Evolutionary conservation across 2,329 filamentous ascomycete genomes (phyloP), one percentile per base, ranked within the genome.

Genomic region (Fusarium xyrophilum): DNA sequence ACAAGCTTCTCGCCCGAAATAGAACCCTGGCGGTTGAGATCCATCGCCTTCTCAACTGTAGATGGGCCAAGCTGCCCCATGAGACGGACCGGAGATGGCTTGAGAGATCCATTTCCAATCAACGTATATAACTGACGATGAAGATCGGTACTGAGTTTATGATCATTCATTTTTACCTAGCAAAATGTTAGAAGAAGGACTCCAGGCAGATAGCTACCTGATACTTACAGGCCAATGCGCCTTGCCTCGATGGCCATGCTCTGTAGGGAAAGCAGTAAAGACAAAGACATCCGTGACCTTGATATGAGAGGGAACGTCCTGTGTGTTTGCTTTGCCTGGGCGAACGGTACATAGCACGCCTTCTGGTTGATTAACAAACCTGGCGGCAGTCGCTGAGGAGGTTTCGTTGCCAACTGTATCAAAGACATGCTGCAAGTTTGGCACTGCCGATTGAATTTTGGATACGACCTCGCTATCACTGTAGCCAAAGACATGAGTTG

Each of bases 231-330:
- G 79, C 79, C 79, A 83, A 77, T 6, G 73, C 33, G 13, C 75
- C 73, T 32, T 55, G 1, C 65, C 63, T 5, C 69, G 68, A 63
- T 82, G 82, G 1, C 56, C 58, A 53, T 82, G 79, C 5, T 81
- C 76, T 11, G 80, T 81, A 6, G 80, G 62, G 39, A 83, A 83
- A 0, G 77, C 79, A 1, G 79, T 82, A 72, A 78, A 82, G 1
- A 83, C 80, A 14, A 83, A 68, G 0, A 83, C 80, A 69, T 82
- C 80, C 0, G 78, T 80, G 3, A 83, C 76, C 19, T 74, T 75
- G 1, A 77, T 73, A 1, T 71, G 65, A 8, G 69, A 50, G 0
- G 74, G 62, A 0, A 82, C 78, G 38, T 75, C 61, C 21, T 80
- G 73, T 0, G 79, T 83, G 51, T 80, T 75, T 0, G 74, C 77